These are phyloP conservation scores for Pichia sp. DNA, from an alignment of 1,139 yeast genomes.

Conservation along the genomic window DNA sequence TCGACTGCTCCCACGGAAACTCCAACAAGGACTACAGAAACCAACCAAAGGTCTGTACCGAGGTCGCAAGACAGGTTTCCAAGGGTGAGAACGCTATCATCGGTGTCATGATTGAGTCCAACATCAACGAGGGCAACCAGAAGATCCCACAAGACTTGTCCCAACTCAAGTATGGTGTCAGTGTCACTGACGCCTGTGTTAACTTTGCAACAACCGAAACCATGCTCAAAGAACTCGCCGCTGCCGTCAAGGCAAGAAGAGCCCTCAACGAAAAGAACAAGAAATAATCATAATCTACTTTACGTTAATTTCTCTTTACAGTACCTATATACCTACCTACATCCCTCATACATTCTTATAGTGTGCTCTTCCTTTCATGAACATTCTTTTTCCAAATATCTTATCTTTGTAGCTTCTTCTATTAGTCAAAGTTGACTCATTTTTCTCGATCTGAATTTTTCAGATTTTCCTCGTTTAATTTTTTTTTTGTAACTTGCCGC, in stretches of 20 bases:
- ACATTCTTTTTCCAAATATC: no score
- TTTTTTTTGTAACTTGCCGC: no score
- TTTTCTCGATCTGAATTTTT: no score
- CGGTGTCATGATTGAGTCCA: conserved; percentile 96
- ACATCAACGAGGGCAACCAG: conserved; percentile 91
- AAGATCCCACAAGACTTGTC: conserved; percentile 69
- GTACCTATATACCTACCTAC: background rate
- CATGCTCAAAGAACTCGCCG: conserved; percentile 74
- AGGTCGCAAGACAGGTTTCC: conserved; percentile 77
- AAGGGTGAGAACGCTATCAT: conserved; percentile 73
- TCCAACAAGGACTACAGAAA: conserved; percentile 89
- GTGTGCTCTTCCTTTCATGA: no score
- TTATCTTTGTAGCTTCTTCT: no score
- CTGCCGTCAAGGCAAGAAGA: conserved; percentile 81
- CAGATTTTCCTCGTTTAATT: no score
- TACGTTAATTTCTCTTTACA: background rate
- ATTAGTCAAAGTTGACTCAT: no score
- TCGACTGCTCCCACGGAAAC: conserved; percentile 97
- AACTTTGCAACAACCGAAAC: conserved; percentile 83
- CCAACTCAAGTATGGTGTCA: conserved; percentile 87
- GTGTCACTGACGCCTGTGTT: conserved; percentile 96
- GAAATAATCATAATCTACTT: background rate
- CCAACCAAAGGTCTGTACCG: conserved; percentile 82
- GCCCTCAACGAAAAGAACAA: conserved; percentile 14
- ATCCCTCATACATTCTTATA: no score